These are phyloP conservation scores for Fremontodendron californicum DNA, from an alignment of 345 rosid species.

Conservation along the genomic window DNA sequence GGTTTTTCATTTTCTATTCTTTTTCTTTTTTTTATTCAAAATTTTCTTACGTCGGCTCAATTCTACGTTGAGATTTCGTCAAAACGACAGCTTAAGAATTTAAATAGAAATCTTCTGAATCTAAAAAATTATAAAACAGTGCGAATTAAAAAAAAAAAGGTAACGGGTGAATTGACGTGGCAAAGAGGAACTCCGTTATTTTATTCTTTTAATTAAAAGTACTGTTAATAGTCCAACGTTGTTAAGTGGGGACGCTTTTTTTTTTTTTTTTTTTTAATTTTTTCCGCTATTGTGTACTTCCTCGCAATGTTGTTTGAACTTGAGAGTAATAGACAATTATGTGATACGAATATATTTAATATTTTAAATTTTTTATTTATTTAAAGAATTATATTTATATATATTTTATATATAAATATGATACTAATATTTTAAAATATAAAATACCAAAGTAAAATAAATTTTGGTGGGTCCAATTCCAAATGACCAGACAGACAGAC, in stretches of 20 bases:
- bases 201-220: not conserved
- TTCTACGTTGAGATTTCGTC: not conserved
- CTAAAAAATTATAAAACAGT: not conserved
- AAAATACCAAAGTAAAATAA: no score
- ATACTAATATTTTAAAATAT: no score
- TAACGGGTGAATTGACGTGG: not conserved
- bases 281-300: slow-evolving; percentile 23
- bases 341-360: no score
- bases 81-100: slow-evolving; percentile 14
- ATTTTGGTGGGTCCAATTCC: no score
- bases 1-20: not conserved
- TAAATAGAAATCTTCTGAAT: not conserved
- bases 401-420: no score
- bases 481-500: no score
- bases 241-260: slow-evolving; percentile 38
- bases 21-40: not conserved
- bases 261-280: not conserved
- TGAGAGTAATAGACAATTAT: no score
- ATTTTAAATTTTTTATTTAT: no score
- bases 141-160: not conserved
- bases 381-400: no score
- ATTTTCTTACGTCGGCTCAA: not conserved
- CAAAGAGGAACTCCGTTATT: not conserved
- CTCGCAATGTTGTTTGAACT: no score
- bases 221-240: slow-evolving; percentile 37